Evolutionary conservation across 345 rosid species (phyloP).

Genomic region (Moringa oleifera): DNA sequence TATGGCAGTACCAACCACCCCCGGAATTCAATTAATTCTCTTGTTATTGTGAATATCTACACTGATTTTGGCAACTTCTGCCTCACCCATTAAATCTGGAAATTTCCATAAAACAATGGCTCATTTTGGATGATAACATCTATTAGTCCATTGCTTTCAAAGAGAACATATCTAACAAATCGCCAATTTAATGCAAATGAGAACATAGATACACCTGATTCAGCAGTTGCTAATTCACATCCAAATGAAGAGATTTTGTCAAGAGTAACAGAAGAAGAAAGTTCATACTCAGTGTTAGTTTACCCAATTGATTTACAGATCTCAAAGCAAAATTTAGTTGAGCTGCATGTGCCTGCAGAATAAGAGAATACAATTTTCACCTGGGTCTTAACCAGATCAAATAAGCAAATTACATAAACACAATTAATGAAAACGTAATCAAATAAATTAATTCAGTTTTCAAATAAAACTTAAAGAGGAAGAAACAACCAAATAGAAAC

Average conservation of each 20-base stretch:
- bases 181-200: neutral
- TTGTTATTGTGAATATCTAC: conserved; percentile 23
- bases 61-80: conserved; percentile 19
- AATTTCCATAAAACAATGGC: conserved; percentile 1
- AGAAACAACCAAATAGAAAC: no score
- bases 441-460: no score
- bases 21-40: conserved; percentile 25
- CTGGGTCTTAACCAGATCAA: neutral
- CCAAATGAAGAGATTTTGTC: no score
- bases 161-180: neutral
- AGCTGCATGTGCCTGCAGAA: no score
- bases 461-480: neutral
- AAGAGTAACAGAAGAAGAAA: no score
- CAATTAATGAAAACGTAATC: no score
- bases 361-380: no score
- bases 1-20: conserved; percentile 50
- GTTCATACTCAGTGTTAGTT: no score
- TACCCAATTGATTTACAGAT: no score
- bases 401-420: neutral
- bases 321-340: no score
- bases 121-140: neutral
- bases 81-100: conserved; percentile 33
- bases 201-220: no score
- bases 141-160: neutral
- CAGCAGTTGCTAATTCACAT: no score